These are phyloP conservation scores for Ophiostoma populinum DNA, from an alignment of 2,329 filamentous ascomycete genomes.

Conservation along the genomic window DNA sequence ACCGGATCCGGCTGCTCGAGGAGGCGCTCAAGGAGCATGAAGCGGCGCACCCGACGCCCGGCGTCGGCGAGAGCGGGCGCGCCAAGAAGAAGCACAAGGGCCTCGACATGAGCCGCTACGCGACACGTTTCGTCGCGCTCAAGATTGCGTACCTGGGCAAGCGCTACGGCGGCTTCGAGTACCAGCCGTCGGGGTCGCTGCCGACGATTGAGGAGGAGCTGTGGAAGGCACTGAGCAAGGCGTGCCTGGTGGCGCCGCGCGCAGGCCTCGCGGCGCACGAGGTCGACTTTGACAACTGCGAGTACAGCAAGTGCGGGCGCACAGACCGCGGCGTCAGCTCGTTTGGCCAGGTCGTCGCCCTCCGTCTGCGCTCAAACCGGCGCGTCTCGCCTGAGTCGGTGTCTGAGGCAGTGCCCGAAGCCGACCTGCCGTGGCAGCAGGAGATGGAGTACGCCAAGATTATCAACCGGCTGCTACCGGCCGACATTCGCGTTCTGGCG, in stretches of 20 bases:
- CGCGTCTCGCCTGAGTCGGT: too few species aligned
- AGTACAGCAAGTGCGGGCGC: constrained; percentile 89
- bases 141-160: constrained; percentile 90
- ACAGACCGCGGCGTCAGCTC: constrained; percentile 90
- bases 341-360: constrained; percentile 84
- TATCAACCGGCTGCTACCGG: constrained; percentile 73
- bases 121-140: constrained; percentile 69
- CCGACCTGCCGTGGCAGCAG: constrained; percentile 1
- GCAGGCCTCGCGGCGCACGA: constrained; percentile 26
- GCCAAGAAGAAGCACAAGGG: constrained; percentile 27
- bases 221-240: constrained; percentile 77
- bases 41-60: neutral
- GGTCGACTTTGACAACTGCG: constrained; percentile 66
- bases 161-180: constrained; percentile 85
- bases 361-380: constrained; percentile 65
- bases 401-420: constrained; percentile 18
- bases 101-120: constrained; percentile 68
- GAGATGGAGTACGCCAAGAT: constrained; percentile 73
- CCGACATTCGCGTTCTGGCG: constrained; percentile 77
- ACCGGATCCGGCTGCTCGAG: constrained; percentile 11
- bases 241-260: constrained; percentile 62
- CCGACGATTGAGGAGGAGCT: constrained; percentile 85
- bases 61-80: neutral
- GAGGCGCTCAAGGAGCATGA: constrained; percentile 1
- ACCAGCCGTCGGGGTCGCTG: constrained; percentile 52